A percentile compares a stretch with the other conserved stretches of the same genome.
These are phyloP conservation scores for Ceratobasidium sp. DNA, from an alignment of 1,284 basidiomycete genomes.

Conservation along the genomic window DNA sequence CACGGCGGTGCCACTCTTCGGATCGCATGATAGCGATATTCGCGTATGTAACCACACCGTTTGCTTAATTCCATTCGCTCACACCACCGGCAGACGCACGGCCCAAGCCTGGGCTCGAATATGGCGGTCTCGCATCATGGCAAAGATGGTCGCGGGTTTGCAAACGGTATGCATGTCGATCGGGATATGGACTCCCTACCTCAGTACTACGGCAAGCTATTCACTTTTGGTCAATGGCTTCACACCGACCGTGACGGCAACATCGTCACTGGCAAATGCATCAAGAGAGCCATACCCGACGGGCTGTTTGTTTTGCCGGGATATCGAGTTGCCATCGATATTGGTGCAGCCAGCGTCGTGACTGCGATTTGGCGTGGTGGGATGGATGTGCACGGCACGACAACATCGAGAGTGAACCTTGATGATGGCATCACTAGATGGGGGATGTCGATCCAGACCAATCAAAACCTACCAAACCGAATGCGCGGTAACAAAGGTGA, in stretches of 20 bases:
- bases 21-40: conserved; percentile 10
- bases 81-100: not conserved
- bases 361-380: conserved; percentile 16
- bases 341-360: not conserved
- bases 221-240: conserved; percentile 20
- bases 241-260: not conserved
- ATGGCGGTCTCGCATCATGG: conserved; percentile 4
- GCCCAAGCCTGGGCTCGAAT: conserved; percentile 17
- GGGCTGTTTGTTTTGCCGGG: conserved; percentile 16
- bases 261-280: not conserved
- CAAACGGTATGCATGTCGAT: conserved; percentile 12
- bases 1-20: conserved; percentile 9
- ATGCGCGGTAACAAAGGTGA: not conserved
- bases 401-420: not conserved
- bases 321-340: not conserved
- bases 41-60: not conserved
- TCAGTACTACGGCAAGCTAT: conserved; percentile 6
- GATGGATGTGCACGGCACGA: conserved; percentile 11
- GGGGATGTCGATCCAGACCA: conserved; percentile 24
- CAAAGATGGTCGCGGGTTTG: not conserved
- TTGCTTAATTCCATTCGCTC: not conserved
- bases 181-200: not conserved
- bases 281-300: not conserved
- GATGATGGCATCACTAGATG: not conserved
- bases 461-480: not conserved